phyloP scores from a whole-genome alignment of 371 early-diverging fungal genomes.

The Polyrhizophydium stewartii region DNA sequence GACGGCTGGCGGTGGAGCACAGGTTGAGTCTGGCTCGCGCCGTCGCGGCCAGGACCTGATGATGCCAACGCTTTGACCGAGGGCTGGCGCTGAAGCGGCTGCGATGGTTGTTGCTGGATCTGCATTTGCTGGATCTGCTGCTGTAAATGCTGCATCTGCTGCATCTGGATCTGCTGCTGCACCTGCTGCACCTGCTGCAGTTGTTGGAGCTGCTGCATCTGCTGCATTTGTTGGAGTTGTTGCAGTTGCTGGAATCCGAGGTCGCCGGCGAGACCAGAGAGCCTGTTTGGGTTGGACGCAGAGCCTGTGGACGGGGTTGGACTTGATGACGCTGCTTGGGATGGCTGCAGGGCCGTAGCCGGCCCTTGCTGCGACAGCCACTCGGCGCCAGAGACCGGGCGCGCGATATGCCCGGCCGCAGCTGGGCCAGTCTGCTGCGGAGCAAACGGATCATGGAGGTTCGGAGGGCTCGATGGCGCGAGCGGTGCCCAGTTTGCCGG shows the following conservation, averaged over 20 bases:
- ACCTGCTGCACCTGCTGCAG: not conserved
- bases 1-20: too few species aligned
- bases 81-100: not conserved
- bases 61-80: too few species aligned
- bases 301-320: too few species aligned
- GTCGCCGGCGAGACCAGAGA: too few species aligned
- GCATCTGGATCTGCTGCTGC: not conserved
- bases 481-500: too few species aligned
- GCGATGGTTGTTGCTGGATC: slow-evolving; percentile 1
- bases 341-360: not conserved
- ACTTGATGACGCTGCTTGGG: too few species aligned
- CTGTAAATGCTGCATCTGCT: too few species aligned
- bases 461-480: too few species aligned
- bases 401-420: slow-evolving; percentile 4
- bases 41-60: too few species aligned
- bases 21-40: too few species aligned
- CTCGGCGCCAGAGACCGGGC: not conserved
- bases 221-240: not conserved
- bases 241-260: not conserved
- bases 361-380: not conserved
- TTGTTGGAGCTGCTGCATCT: not conserved
- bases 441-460: too few species aligned
- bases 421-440: not conserved
- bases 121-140: slow-evolving; percentile 1
- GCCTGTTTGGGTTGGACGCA: too few species aligned